phyloP scores from a whole-genome alignment of 768 basidiomycete genomes.

The Mycena haematopus region DNA sequence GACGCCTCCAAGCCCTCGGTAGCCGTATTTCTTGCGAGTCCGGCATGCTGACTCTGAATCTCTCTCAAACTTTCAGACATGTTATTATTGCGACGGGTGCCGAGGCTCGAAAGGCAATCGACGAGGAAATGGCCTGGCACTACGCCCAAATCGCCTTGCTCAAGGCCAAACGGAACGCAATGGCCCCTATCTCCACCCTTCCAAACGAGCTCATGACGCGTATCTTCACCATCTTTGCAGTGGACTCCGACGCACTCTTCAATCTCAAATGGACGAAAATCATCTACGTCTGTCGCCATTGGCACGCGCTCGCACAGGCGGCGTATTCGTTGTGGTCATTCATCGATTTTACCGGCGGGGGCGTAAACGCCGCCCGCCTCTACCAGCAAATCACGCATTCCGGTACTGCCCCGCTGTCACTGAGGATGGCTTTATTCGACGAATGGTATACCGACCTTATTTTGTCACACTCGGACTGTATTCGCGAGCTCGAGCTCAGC shows the following conservation, averaged over 20 bases:
- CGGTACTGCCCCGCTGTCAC: not conserved
- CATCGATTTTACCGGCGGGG: not conserved
- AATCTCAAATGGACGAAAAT: conserved; percentile 11
- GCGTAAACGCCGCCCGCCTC: not conserved
- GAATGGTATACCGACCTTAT: not conserved
- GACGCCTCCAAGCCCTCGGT: too few species aligned
- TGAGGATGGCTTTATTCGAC: not conserved
- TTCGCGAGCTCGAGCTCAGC: not conserved
- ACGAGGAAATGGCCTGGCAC: conserved; percentile 11
- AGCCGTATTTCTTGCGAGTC: too few species aligned
- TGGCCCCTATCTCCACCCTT: conserved; percentile 3
- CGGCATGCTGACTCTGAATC: too few species aligned
- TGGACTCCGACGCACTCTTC: conserved; percentile 1
- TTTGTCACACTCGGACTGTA: not conserved
- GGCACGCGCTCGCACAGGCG: conserved; percentile 6
- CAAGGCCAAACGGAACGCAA: conserved; percentile 6
- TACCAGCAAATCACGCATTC: conserved; percentile 1
- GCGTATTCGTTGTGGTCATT: conserved; percentile 9
- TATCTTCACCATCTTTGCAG: conserved; percentile 6
- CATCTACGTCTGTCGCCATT: conserved; percentile 12
- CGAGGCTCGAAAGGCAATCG: not conserved
- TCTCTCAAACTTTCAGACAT: too few species aligned
- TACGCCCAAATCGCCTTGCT: conserved; percentile 1
- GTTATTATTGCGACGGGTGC: too few species aligned
- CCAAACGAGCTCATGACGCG: conserved; percentile 11